phyloP scores from a whole-genome alignment of 78 protist species.

The Neovahlkampfia damariscottae region DNA sequence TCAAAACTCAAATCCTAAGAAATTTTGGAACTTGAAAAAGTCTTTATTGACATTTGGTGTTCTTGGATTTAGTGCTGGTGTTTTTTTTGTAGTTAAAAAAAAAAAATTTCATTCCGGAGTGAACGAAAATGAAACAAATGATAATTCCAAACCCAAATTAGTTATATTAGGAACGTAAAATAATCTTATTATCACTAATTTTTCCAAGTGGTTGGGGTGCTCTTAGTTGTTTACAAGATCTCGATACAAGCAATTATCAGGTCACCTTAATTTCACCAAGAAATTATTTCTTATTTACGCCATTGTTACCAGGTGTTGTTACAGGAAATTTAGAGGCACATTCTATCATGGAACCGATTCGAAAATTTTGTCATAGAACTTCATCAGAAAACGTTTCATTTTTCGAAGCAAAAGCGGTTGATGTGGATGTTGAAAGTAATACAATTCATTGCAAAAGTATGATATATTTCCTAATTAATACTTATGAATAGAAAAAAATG shows the following conservation, averaged over 20 bases:
- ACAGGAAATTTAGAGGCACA: conserved; percentile 32
- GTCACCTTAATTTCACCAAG: conserved; percentile 24
- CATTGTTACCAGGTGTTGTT: conserved; percentile 19
- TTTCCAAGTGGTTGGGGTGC: conserved; percentile 53
- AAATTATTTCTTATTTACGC: conserved; percentile 37
- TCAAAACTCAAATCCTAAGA: no score
- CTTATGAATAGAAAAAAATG: no score
- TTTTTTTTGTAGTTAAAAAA: no score
- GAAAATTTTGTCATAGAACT: conserved; percentile 2
- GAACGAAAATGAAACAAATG: no score
- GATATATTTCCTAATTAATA: neutral
- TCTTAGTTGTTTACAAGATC: neutral
- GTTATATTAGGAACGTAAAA: no score
- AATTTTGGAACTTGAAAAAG: no score
- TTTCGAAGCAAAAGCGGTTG: conserved; percentile 30
- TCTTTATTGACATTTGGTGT: no score
- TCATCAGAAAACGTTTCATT: neutral
- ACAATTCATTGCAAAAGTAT: neutral
- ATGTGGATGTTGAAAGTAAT: conserved; percentile 6
- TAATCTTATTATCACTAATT: no score
- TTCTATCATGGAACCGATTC: conserved; percentile 28
- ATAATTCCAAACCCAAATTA: no score
- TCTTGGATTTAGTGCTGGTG: no score
- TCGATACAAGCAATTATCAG: neutral
- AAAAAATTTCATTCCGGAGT: no score